Evolutionary conservation across 495 filamentous ascomycete genomes (phyloP).

Genomic region (Penicillium lividum): DNA sequence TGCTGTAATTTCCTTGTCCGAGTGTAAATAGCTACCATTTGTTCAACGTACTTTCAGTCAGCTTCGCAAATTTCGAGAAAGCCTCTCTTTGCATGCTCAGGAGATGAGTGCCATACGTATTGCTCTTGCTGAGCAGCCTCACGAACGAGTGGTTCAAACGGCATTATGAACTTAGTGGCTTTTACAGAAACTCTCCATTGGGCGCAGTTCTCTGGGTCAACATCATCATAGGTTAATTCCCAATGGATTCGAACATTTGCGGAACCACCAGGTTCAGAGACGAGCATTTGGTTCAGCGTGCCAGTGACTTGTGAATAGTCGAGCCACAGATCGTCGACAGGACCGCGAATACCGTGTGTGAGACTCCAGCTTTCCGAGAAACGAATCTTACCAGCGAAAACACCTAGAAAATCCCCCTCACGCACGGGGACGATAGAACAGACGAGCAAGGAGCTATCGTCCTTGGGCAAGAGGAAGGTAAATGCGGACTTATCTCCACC

Average conservation of each 20-base stretch:
- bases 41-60: too few relatives aligned
- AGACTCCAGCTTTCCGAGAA: conserved; percentile 19
- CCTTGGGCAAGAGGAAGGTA: conserved; percentile 14
- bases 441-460: conserved; percentile 10
- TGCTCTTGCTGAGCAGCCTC: conserved; percentile 25
- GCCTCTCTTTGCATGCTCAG: conserved; percentile 16
- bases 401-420: conserved; percentile 22
- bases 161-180: conserved; percentile 22
- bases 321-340: conserved; percentile 24
- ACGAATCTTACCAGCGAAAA: conserved; percentile 25
- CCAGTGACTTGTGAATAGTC: conserved; percentile 29
- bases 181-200: conserved; percentile 24
- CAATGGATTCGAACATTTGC: conserved; percentile 24
- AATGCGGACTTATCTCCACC: conserved; percentile 21
- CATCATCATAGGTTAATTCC: conserved; percentile 15
- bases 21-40: too few relatives aligned
- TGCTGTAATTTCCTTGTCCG: too few relatives aligned
- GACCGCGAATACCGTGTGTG: conserved; percentile 19
- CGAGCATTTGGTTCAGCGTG: conserved; percentile 25
- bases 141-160: conserved; percentile 18
- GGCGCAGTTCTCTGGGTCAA: conserved; percentile 8
- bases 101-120: conserved; percentile 19
- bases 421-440: conserved; percentile 17
- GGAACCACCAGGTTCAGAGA: conserved; percentile 15
- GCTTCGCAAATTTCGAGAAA: too few relatives aligned